phyloP scores from a whole-genome alignment of 768 basidiomycete genomes.

The Suillus ampliporus region DNA sequence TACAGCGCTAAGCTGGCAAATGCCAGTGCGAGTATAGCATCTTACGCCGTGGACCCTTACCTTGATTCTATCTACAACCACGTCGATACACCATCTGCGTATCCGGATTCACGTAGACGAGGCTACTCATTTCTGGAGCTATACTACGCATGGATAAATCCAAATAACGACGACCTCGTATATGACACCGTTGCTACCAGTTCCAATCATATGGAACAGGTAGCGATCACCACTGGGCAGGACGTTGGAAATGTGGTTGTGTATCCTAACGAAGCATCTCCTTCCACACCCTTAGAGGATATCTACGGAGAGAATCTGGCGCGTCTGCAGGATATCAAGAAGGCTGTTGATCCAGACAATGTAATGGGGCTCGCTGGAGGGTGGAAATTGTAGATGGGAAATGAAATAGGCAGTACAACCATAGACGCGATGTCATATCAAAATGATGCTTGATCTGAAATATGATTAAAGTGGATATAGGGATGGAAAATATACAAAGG shows the following conservation, averaged over 20 bases:
- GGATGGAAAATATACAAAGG: background rate
- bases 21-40: slow-evolving; percentile 18
- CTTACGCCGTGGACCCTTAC: slow-evolving; percentile 60
- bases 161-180: slow-evolving; percentile 44
- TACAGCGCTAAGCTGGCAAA: background rate
- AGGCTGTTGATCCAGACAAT: slow-evolving; percentile 55
- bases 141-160: slow-evolving; percentile 49
- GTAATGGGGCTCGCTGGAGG: slow-evolving; percentile 75
- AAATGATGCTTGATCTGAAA: background rate
- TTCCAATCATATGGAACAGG: slow-evolving; percentile 44
- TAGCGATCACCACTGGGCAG: slow-evolving; percentile 46
- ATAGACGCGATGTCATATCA: background rate
- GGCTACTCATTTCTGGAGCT: slow-evolving; percentile 53
- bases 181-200: slow-evolving; percentile 46
- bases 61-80: slow-evolving; percentile 47
- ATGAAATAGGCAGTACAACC: background rate
- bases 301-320: slow-evolving; percentile 59
- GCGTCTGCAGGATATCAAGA: slow-evolving; percentile 46
- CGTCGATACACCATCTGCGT: slow-evolving; percentile 47
- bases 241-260: slow-evolving; percentile 43
- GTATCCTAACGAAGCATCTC: slow-evolving; percentile 68
- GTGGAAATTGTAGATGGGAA: slow-evolving; percentile 48
- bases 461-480: background rate
- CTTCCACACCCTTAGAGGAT: slow-evolving; percentile 51
- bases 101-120: slow-evolving; percentile 46